Percentiles rank a stretch among this genome's conserved stretches.
Evolutionary conservation across 805 yeast genomes (phyloP).

Genomic region (Cyberlindnera saturnus): DNA sequence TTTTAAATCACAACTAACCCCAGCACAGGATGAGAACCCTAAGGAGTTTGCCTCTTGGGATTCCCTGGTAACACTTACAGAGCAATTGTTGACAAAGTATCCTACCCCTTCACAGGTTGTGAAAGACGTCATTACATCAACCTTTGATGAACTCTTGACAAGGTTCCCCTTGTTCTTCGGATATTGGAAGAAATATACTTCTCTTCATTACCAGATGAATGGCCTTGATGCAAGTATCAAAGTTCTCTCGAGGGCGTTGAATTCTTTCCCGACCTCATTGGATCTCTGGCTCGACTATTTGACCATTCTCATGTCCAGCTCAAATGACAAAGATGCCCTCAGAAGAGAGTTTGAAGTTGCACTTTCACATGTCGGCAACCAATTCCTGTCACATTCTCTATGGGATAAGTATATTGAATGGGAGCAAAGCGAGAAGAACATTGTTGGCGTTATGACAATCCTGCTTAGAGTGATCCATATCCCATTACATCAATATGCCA

Average conservation of each 20-base stretch:
- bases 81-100: constrained; percentile 27
- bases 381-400: constrained; percentile 70
- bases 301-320: constrained; percentile 41
- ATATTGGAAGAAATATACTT: constrained; percentile 59
- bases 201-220: constrained; percentile 47
- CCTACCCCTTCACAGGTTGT: constrained; percentile 27
- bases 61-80: constrained; percentile 28
- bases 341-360: constrained; percentile 44
- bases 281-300: constrained; percentile 67
- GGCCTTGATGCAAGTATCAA: constrained; percentile 48
- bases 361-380: constrained; percentile 48
- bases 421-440: constrained; percentile 36
- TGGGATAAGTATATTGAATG: constrained; percentile 79
- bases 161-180: constrained; percentile 54
- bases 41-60: constrained; percentile 37
- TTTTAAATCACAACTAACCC: constrained; percentile 3
- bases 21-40: constrained; percentile 4
- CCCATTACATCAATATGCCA: constrained; percentile 85
- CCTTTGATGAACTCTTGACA: constrained; percentile 38
- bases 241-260: constrained; percentile 38
- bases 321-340: constrained; percentile 28
- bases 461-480: constrained; percentile 42
- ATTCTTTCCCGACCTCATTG: constrained; percentile 49
- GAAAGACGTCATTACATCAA: constrained; percentile 25
- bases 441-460: constrained; percentile 33